A percentile compares a stretch with the other conserved stretches of the same genome.
phyloP scores from a whole-genome alignment of 2,329 filamentous ascomycete genomes.

The Fusarium sp. region DNA sequence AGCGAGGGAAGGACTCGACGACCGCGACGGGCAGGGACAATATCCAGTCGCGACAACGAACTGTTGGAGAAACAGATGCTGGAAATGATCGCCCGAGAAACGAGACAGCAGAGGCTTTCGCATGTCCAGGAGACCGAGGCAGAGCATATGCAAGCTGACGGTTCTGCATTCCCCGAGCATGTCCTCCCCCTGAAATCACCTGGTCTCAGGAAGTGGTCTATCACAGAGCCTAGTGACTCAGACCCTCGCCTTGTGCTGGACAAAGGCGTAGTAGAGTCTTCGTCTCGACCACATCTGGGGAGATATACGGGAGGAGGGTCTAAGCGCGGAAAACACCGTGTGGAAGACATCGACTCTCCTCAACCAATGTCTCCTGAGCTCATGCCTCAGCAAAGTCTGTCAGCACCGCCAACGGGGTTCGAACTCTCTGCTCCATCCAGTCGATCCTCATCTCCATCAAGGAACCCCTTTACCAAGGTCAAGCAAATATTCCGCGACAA shows the following conservation, averaged over 20 bases:
- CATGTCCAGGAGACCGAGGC: constrained; percentile 49
- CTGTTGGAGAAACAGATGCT: constrained; percentile 72
- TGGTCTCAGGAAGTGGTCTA: constrained; percentile 52
- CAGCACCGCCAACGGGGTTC: constrained; percentile 69
- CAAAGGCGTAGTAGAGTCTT: constrained; percentile 35
- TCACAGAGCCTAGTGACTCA: constrained; percentile 54
- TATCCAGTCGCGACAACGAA: constrained; percentile 61
- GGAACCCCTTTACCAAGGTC: constrained; percentile 68
- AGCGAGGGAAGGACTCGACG: constrained; percentile 50
- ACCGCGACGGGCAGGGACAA: constrained; percentile 56
- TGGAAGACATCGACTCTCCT: constrained; percentile 59
- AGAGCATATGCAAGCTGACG: constrained; percentile 49
- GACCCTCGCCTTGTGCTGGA: constrained; percentile 48
- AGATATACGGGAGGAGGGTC: constrained; percentile 64
- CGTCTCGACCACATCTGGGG: constrained; percentile 44
- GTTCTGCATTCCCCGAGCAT: constrained; percentile 49
- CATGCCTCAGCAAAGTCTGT: constrained; percentile 59
- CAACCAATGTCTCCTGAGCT: constrained; percentile 65
- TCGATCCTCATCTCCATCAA: constrained; percentile 71
- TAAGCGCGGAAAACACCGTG: constrained; percentile 50
- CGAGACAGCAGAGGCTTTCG: constrained; percentile 52
- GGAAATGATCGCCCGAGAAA: constrained; percentile 69
- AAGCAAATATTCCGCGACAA: constrained; percentile 68
- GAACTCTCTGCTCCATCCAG: constrained; percentile 74
- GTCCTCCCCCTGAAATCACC: constrained; percentile 41